Percentiles rank a stretch among this genome's conserved stretches.
Evolutionary conservation across 2,329 filamentous ascomycete genomes (phyloP).

Genomic region (Alternaria sp.): DNA sequence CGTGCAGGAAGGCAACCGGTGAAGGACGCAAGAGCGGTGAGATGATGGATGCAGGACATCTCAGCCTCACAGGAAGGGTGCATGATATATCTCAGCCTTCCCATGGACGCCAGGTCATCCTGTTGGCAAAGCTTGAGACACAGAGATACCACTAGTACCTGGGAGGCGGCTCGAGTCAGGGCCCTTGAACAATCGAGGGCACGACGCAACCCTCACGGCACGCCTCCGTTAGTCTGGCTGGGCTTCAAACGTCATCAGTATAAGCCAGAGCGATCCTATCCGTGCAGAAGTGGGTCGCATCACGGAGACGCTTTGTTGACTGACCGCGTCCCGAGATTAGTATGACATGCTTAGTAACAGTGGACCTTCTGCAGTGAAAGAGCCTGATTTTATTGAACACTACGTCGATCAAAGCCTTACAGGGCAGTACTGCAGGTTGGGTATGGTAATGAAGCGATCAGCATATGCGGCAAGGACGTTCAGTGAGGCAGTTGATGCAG

Average conservation of each 20-base stretch:
- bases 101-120: not conserved
- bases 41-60: too few species aligned
- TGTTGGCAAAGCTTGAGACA: not conserved
- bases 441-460: not conserved
- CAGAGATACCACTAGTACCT: not conserved
- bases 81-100: too few species aligned
- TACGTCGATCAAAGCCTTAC: constrained; percentile 1
- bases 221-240: too few species aligned
- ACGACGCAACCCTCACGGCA: too few species aligned
- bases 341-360: constrained; percentile 2
- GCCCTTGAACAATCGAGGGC: not conserved
- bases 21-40: too few species aligned
- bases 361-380: not conserved
- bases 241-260: too few species aligned
- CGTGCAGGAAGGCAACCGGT: too few species aligned
- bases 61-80: too few species aligned
- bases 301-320: not conserved
- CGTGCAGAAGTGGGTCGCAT: not conserved
- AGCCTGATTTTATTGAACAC: constrained; percentile 7
- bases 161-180: constrained; percentile 5
- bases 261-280: too few species aligned
- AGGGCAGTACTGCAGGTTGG: not conserved
- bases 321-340: constrained; percentile 1
- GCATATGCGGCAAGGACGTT: too few species aligned
- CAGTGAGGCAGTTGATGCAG: not conserved